These are phyloP conservation scores for Batrachochytrium dendrobatidis DNA, from an alignment of 371 early-diverging fungal species.

Conservation along the genomic window DNA sequence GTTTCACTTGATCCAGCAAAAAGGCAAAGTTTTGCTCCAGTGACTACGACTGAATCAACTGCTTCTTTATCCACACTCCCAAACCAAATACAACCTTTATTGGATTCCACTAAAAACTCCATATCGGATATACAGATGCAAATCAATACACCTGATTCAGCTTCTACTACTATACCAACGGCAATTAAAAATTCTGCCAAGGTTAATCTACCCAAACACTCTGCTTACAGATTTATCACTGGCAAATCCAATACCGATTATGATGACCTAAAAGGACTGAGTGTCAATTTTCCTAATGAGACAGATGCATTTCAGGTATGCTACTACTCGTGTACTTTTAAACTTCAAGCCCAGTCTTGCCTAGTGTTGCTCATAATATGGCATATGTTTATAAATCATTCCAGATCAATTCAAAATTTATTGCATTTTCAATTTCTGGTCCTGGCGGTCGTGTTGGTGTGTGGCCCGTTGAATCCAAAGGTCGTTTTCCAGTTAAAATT, in stretches of 20 bases:
- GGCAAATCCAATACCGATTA: conserved; percentile 56
- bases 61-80: not conserved
- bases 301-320: conserved; percentile 18
- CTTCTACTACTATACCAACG: conserved; percentile 8
- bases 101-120: too few relatives aligned
- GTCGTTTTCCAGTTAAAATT: conserved; percentile 58
- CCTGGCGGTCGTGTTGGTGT: conserved; percentile 76
- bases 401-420: conserved; percentile 50
- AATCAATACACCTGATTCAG: not conserved
- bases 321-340: too few relatives aligned
- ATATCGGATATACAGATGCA: too few relatives aligned
- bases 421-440: conserved; percentile 67
- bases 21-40: conserved; percentile 11
- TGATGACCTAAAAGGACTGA: conserved; percentile 56
- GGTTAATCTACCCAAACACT: conserved; percentile 22
- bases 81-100: too few relatives aligned
- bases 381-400: too few relatives aligned
- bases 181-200: conserved; percentile 1
- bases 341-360: too few relatives aligned
- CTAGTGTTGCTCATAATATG: too few relatives aligned
- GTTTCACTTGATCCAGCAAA: conserved; percentile 55
- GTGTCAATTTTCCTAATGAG: conserved; percentile 59
- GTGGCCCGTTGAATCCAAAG: conserved; percentile 52
- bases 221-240: conserved; percentile 60
- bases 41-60: not conserved